Evolutionary conservation across 164 flowering plant genomes (phyloP).

Genomic region (Paratinospora sagittata): DNA sequence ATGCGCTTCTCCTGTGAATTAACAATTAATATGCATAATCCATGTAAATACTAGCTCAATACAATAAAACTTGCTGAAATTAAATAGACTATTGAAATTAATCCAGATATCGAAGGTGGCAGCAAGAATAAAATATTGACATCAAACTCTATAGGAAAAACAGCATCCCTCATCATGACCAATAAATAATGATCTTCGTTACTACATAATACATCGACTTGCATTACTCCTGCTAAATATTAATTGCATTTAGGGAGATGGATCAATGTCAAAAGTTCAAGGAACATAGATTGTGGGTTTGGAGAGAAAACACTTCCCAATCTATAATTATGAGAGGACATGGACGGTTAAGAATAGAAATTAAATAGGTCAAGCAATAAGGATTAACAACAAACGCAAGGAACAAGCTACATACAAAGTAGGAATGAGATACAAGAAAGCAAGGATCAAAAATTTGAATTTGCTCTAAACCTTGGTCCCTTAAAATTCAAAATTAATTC

Average conservation of each 20-base stretch:
- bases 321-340: neutral
- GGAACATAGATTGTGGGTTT: neutral
- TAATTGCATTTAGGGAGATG: neutral
- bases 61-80: neutral
- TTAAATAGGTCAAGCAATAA: neutral
- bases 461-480: too few species aligned
- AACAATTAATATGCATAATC: constrained; percentile 2
- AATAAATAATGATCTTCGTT: too few species aligned
- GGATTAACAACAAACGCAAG: neutral
- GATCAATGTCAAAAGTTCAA: neutral
- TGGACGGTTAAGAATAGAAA: neutral
- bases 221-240: neutral
- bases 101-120: neutral
- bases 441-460: too few species aligned
- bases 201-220: neutral
- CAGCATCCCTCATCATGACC: too few species aligned
- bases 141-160: neutral
- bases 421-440: neutral
- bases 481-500: too few species aligned
- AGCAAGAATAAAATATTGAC: neutral
- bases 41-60: neutral
- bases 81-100: neutral
- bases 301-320: neutral
- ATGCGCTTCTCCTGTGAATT: constrained; percentile 80
- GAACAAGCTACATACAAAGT: neutral